Evolutionary conservation across 805 yeast genomes (phyloP), one percentile per base, ranked within the genome.

Genomic region (Danielozyma ontarioensis): DNA sequence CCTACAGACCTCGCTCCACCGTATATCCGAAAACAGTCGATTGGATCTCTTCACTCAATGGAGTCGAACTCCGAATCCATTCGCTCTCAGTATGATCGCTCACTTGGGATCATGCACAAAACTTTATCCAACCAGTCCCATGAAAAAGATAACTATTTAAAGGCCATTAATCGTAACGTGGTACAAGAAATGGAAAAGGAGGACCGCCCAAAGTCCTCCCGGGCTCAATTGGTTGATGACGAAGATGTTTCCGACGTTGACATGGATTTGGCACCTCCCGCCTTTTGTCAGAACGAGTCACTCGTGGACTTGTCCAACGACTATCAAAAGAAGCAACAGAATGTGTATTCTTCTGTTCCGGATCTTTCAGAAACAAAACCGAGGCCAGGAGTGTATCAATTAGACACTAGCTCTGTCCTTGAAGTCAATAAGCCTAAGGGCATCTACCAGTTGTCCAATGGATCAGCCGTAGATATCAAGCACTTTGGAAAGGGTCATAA

Each of bases 401-500:
- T 6, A 6, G 8, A 6, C 22, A 19, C 22, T 6, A 10, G 22
- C 8, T 19, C 22, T 10, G 22, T 10, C 8, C 8, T 19, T 6
- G 22, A 19, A 10, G 22, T 19, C 8, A 6, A 6, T 6, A n/a
- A n/a, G n/a, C n/a, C n/a, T n/a, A 6, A 19, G 8, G 6, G 8
- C 8, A 6, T 19, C 22, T 19, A 19, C 22, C 6, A 19, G 22
- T 19, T 19, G 22, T 6, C 22, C 22, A 19, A 46, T 29, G 70
- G 69, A 3, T 64, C 71, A 24, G 62, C 59, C 5, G 50, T 66
- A 28, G 68, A 66, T 46, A 51, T 66, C 17, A 36, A 51, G 19
- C 61, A 64, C 36, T 66, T 66, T 44, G 72, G 72, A 14, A 58
- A 56, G 33, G 48, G 39, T 32, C 47, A 64, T 45, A 53, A 55